Base-by-base conservation (phyloP, 2,329 filamentous ascomycete species). In the Ophiostoma pallidulum region DNA sequence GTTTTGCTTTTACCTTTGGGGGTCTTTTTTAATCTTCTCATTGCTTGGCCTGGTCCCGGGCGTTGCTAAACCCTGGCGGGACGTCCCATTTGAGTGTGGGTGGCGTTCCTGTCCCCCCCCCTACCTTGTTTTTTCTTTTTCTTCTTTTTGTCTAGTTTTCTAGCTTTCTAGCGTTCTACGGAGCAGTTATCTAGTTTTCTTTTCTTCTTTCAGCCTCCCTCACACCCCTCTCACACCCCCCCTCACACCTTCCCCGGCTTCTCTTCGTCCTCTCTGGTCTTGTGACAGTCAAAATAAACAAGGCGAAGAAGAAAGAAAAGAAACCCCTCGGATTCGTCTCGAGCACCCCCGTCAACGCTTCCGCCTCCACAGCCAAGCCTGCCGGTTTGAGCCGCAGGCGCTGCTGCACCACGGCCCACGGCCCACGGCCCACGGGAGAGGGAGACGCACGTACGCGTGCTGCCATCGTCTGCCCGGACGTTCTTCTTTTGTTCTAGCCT, bases 401-500 rank as follows among this genome's bases (percentile, higher is more conserved):
- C n/a, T n/a, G n/a, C 36, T 26, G 32, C 24, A 28, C 24, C 6
- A 28, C 10, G 10, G 24, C 24, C 10, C 10, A 10, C 24, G 24
- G 24, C n/a, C n/a, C n/a, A n/a, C n/a, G n/a, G n/a, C n/a, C n/a
- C n/a, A n/a, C n/a, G n/a, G n/a, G n/a, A n/a, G n/a, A n/a, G n/a
- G n/a, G n/a, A n/a, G n/a, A n/a, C n/a, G n/a, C n/a, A n/a, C n/a
- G n/a, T n/a, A n/a, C n/a, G n/a, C n/a, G n/a, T n/a, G n/a, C n/a
- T n/a, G n/a, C n/a, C 20, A 19, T 13, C 4, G 8, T 43, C 24
- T 33, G 41, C 19, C 18, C 18, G 29, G 7, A 16, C 29, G 19
- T 43, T 16, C 31, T 43, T 43, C 41, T 43, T 44, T 44, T 44
- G 32, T 44, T 44, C 41, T 44, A 26, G 41, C 41, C 33, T 29